A percentile compares a stretch with the other conserved stretches of the same genome.
phyloP scores from a whole-genome alignment of 306 rosid species.

The Nissolia schottii region DNA sequence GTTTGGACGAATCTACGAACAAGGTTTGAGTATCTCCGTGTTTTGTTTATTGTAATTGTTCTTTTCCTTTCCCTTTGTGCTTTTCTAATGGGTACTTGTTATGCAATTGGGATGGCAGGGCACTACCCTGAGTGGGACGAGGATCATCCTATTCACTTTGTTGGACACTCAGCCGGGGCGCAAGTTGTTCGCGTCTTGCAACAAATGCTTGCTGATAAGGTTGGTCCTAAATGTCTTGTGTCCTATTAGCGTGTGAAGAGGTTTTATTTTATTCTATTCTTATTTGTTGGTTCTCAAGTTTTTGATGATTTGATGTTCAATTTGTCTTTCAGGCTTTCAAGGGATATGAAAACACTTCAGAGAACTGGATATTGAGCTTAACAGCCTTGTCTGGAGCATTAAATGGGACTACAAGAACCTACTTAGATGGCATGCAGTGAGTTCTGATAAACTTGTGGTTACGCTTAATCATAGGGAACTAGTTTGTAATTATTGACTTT shows the following conservation, averaged over 20 bases:
- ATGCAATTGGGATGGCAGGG: conserved; percentile 47
- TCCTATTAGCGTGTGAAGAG: neutral
- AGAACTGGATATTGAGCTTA: conserved; percentile 82
- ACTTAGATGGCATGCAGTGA: conserved; percentile 95
- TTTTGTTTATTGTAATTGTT: conserved; percentile 12
- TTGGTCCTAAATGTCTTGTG: conserved; percentile 21
- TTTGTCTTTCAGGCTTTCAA: conserved; percentile 59
- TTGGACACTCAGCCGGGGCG: conserved; percentile 96
- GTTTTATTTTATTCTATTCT: neutral
- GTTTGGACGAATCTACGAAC: conserved; percentile 76
- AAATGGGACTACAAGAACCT: conserved; percentile 96
- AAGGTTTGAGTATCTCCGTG: conserved; percentile 45
- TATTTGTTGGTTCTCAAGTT: neutral
- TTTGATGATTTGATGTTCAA: conserved; percentile 20
- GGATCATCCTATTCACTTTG: conserved; percentile 92
- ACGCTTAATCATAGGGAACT: neutral
- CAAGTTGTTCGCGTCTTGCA: conserved; percentile 93
- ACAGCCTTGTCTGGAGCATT: conserved; percentile 92
- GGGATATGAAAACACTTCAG: conserved; percentile 72
- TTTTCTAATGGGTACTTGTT: conserved; percentile 1
- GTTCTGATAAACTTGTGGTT: conserved; percentile 33
- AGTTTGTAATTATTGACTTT: neutral
- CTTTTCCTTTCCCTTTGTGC: neutral
- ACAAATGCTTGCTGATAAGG: conserved; percentile 98
- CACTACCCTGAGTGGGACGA: conserved; percentile 98